Evolutionary conservation across 73 alveolate genomes (phyloP).

Genomic region (Tetrahymena malaccensis): DNA sequence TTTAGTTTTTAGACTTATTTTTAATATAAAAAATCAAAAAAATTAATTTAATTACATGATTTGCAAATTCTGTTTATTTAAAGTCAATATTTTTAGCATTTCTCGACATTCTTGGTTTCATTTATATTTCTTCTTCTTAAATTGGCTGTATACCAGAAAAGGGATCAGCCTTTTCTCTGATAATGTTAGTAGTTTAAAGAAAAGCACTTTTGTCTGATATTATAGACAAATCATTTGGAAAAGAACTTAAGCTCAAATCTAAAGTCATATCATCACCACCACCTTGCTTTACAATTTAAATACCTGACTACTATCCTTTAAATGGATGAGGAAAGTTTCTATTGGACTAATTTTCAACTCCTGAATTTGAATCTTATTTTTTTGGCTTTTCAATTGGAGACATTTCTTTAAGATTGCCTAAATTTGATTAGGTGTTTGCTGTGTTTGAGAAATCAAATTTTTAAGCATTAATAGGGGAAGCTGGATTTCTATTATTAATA

Average conservation of each 20-base stretch:
- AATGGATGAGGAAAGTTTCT: background rate
- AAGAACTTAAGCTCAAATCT: background rate
- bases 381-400: background rate
- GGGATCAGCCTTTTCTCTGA: background rate
- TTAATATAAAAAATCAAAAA: background rate
- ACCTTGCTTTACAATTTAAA: background rate
- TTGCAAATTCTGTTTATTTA: background rate
- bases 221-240: background rate
- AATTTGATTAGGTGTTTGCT: background rate
- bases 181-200: background rate
- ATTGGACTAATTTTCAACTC: background rate
- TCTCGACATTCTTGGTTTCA: background rate
- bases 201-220: background rate
- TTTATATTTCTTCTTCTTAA: background rate
- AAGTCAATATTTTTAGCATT: background rate
- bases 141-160: background rate
- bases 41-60: background rate
- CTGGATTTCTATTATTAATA: background rate
- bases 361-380: background rate
- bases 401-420: background rate
- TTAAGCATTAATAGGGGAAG: background rate
- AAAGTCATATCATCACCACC: background rate
- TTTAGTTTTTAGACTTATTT: background rate
- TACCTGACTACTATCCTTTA: background rate
- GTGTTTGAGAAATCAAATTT: background rate